Base-by-base conservation (phyloP, 148 eudicot genomes). In the Cornus kousa region DNA sequence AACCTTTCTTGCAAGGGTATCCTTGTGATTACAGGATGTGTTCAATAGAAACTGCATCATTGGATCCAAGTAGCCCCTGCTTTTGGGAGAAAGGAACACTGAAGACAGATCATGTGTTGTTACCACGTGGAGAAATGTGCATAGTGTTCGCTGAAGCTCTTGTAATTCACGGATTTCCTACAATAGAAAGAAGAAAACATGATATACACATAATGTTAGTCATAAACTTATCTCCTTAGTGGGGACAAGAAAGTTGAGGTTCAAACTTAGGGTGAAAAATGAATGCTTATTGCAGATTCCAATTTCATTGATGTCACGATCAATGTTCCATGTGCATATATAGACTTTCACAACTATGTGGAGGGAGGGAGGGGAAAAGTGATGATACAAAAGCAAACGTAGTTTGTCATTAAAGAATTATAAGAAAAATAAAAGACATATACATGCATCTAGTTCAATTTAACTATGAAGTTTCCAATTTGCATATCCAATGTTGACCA, bases 121-220 rank as follows among this genome's bases (percentile, higher is more conserved):
- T 75, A 94, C 88, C 84, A 90, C 97, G 77, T 94, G 92, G 75
- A 96, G 91, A 80, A 94, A 96, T 35, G 97, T 91, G 85, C 84
- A 92, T 23, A 96, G 86, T 50, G 89, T 91, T 76, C 88, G 87
- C 84, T 96, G 99, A 82, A 96, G 97, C 77, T 96, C 99, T 85
- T 82, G 90, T 70, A 88, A 32, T 79, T 96, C 99, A 77, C 99
- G 99, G 82, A 92, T 86, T 87, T 96, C 99, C 99, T 96, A 79
- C 76, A 80, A 79, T 6, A 72, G 37, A 60, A 64, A 71, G 65
- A 62, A 73, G 3, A 53, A 81, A 43, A 65, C 76, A 75, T 81
- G 33, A 71, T 74, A 69, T 28, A 59, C 46, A 50, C 20, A 75
- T 11, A 65, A 68, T 16, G 20, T 31, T 77, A 32, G 20, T 48